A percentile compares a stretch with the other conserved stretches of the same genome.
These are phyloP conservation scores for Rhizoclosmatium sp. DNA, from an alignment of 192 early-diverging fungal species.

Conservation along the genomic window DNA sequence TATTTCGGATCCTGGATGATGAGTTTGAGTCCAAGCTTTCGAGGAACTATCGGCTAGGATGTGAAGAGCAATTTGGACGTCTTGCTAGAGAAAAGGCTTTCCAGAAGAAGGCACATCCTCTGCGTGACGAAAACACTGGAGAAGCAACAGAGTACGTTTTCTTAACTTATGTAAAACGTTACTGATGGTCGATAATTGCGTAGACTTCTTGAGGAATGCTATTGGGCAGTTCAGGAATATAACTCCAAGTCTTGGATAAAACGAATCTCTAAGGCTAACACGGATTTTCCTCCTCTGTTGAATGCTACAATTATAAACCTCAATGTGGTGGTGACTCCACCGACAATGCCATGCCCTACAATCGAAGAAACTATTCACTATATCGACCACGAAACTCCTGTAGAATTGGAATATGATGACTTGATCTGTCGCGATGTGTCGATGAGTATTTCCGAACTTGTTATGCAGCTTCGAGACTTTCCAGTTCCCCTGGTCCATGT, in stretches of 20 bases:
- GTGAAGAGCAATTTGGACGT: conserved; percentile 53
- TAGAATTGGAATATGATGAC: conserved; percentile 52
- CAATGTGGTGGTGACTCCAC: conserved; percentile 24
- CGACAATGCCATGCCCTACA: conserved; percentile 37
- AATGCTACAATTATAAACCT: conserved; percentile 33
- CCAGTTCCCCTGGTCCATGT: conserved; percentile 47
- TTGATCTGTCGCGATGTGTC: conserved; percentile 51
- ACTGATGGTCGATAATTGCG: not conserved
- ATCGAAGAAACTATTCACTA: conserved; percentile 57
- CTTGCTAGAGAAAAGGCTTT: conserved; percentile 56
- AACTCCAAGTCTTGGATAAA: conserved; percentile 56
- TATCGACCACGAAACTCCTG: conserved; percentile 57
- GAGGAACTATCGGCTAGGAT: conserved; percentile 49
- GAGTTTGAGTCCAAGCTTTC: conserved; percentile 54
- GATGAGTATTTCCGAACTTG: conserved; percentile 28
- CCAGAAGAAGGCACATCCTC: conserved; percentile 50
- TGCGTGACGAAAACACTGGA: conserved; percentile 35
- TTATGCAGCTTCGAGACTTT: conserved; percentile 55
- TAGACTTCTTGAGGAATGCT: conserved; percentile 49
- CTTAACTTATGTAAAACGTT: not conserved
- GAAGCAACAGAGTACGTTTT: not conserved
- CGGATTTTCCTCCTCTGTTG: conserved; percentile 38
- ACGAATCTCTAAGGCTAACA: conserved; percentile 14
- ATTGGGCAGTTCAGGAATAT: conserved; percentile 60
- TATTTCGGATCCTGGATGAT: conserved; percentile 47